Base-by-base conservation (phyloP, 179 eudicot species). In the Carnegiea gigantea region DNA sequence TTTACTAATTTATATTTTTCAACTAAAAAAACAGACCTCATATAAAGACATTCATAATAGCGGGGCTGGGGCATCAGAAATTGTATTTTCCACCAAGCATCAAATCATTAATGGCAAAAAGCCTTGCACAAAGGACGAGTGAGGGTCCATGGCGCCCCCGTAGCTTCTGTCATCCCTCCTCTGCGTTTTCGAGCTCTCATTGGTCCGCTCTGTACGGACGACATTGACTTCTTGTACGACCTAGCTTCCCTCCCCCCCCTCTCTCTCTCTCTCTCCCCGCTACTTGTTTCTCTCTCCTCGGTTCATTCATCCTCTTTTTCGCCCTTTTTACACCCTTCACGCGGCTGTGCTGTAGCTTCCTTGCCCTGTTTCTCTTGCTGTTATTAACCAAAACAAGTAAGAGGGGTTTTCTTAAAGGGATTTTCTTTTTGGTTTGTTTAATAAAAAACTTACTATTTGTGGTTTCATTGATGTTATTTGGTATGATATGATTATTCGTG, bases 131-230 rank as follows among this genome's bases (percentile, higher is more conserved):
- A 75, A 76, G 30, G 65, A 26, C 33, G 40, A 12, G 72, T 67
- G 38, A 30, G 14, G 68, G 68, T 0, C 62, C 21, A 7, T 28
- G 15, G 60, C 13, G 73, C 67, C 49, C 26, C 51, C 51, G 6
- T 53, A 17, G 65, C 77, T 51, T 74, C 80, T 74, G 77, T 48
- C 67, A 38, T 57, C 43, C 5, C 9, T 6, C 12, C 20, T 1
- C 40, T 85, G 87, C 71, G 87, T 85, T 85, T 84, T 85, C 87
- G 80, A 7, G 0, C 64, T 82, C 75, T 48, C 53, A 85, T 85
- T 85, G 87, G 87, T 70, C 23, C 59, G 5, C 4, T 64, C 20
- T 10, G 84, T 82, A 82, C 87, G 80, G 77, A 75, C 24, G 72
- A 73, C 26, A 64, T 80, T 62, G 81, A 84, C 81, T 28, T 67